Conservation (phyloP, 192 early-diverging fungal species). For the Phycomyces blakesleeanus region DNA sequence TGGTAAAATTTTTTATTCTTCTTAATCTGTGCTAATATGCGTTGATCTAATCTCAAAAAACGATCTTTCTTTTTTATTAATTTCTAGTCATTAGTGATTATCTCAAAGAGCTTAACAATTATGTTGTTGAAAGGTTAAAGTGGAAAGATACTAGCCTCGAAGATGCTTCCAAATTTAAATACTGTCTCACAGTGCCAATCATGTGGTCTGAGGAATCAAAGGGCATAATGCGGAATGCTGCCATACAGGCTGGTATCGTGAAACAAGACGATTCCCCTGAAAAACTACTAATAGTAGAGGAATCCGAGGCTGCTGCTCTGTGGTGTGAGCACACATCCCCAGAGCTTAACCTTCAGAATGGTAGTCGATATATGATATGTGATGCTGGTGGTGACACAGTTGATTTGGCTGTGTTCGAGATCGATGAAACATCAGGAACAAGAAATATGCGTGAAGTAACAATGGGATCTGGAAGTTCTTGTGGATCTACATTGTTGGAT, state of each 20-base stretch:
- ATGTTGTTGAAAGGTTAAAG: slow-evolving; percentile 32
- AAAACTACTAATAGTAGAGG: slow-evolving; percentile 32
- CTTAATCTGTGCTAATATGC: too few relatives aligned
- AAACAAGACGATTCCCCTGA: slow-evolving; percentile 37
- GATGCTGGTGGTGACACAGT: slow-evolving; percentile 56
- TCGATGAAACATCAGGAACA: slow-evolving; percentile 27
- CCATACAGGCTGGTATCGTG: slow-evolving; percentile 43
- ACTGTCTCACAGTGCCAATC: slow-evolving; percentile 49
- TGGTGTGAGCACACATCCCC: slow-evolving; percentile 48
- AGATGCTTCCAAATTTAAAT: slow-evolving; percentile 35
- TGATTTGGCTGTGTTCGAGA: slow-evolving; percentile 43
- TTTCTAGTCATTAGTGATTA: slow-evolving; percentile 36
- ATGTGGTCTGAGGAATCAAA: slow-evolving; percentile 52
- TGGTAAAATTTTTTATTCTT: too few relatives aligned
- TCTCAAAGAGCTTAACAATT: slow-evolving; percentile 39
- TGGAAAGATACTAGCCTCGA: too few relatives aligned
- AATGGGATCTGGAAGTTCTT: slow-evolving; percentile 40
- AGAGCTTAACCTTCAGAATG: slow-evolving; percentile 39
- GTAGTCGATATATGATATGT: slow-evolving; percentile 47
- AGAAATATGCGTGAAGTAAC: slow-evolving; percentile 42
- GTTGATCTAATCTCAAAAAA: too few relatives aligned
- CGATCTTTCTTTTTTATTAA: too few relatives aligned
- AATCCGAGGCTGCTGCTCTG: slow-evolving; percentile 45
- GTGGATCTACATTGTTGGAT: slow-evolving; percentile 46
- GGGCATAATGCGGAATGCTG: slow-evolving; percentile 44